Conservation (phyloP, 2,329 filamentous ascomycete species). For the Fusarium newnesense region DNA sequence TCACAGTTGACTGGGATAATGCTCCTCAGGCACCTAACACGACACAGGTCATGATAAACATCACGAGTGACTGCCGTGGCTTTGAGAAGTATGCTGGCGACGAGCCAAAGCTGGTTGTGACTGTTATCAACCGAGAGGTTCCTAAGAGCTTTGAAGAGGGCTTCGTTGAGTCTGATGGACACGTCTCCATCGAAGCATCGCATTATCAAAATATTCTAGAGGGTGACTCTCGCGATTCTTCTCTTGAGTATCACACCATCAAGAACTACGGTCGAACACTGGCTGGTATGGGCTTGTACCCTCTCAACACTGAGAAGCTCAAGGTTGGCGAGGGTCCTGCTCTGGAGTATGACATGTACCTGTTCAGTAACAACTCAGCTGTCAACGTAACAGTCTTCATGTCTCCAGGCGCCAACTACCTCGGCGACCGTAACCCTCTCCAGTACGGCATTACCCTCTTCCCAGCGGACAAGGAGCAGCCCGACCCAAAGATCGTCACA, state of each 20-base stretch:
- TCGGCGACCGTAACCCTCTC: slow-evolving; percentile 60
- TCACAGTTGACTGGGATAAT: slow-evolving; percentile 49
- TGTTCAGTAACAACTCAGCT: slow-evolving; percentile 63
- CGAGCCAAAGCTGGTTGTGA: slow-evolving; percentile 62
- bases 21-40: slow-evolving; percentile 54
- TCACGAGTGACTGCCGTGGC: slow-evolving; percentile 58
- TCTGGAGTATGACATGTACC: slow-evolving; percentile 70
- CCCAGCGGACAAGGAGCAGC: slow-evolving; percentile 46
- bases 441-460: slow-evolving; percentile 62
- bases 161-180: slow-evolving; percentile 71
- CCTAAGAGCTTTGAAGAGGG: slow-evolving; percentile 64
- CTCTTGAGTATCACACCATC: slow-evolving; percentile 59
- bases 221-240: slow-evolving; percentile 43
- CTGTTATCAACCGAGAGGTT: slow-evolving; percentile 60
- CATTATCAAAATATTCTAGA: slow-evolving; percentile 59
- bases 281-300: slow-evolving; percentile 67
- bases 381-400: slow-evolving; percentile 60
- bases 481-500: slow-evolving; percentile 9
- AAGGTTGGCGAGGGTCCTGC: slow-evolving; percentile 60
- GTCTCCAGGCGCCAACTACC: slow-evolving; percentile 64
- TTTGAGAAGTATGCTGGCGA: slow-evolving; percentile 54
- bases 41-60: slow-evolving; percentile 62
- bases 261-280: slow-evolving; percentile 66
- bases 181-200: slow-evolving; percentile 64
- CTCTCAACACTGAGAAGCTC: slow-evolving; percentile 62